Evolutionary conservation across 306 rosid genomes (phyloP), one percentile per base, ranked within the genome.

Genomic region (Casuarina equisetifolia): DNA sequence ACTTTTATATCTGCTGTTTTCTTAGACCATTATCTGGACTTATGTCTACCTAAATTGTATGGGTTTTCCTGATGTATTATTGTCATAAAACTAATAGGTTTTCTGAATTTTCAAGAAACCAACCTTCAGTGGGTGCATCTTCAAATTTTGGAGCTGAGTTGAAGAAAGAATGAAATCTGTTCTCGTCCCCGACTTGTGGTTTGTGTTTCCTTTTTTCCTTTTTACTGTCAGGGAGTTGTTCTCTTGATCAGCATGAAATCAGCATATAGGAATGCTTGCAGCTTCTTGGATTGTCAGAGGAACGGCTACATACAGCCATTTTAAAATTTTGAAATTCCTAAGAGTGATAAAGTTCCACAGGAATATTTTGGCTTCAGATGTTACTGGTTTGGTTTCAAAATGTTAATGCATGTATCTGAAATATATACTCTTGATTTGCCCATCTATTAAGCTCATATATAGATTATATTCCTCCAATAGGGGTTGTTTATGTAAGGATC

Each of bases 121-220:
- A 42, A 16, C 36, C 36, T 13, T 50, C 36, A 3, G 9, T 39
- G 17, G 49, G 32, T 66, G 50, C 49, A 66, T 3, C 9, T 66
- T 40, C 50, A 66, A 7, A 40, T 66, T n/a, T 17, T 17, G 49
- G 12, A 40, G 35, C 12, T n/a, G 50, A 7, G 46, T 40, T 39
- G 71, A 3, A 40, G 71, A 5, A n/a, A 25, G 71, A 42, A 62
- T 66, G 68, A 70, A 15, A 61, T 54, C 17, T 4, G 58, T 59
- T 59, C 55, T 55, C 58, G 40, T 63, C 35, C 58, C 52, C 16
- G 55, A 71, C 72, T 69, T 69, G 73, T 45, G 4, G 19, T 43
- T 38, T 20, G 32, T 15, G 19, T 13, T 50, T 35, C 7, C 44
- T 19, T 20, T 40, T 67, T n/a, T 39, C 72, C 1, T 8, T 68